Percentiles rank a stretch among this genome's conserved stretches.
Conservation (phyloP, 2,329 filamentous ascomycete species). For the Ascocoryne sarcoides region DNA sequence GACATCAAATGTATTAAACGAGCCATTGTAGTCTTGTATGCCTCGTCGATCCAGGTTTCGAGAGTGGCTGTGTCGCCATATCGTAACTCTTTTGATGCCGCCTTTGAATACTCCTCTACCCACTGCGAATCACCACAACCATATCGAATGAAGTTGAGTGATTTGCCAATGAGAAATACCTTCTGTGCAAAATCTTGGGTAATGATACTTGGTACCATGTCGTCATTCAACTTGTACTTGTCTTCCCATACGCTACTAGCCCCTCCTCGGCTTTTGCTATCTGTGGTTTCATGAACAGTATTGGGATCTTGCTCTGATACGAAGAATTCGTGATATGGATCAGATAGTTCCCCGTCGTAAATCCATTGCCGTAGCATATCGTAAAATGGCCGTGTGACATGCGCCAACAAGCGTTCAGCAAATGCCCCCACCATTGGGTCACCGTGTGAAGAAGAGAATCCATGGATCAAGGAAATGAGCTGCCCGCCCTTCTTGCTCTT, state of each 20-base stretch:
- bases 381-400: conserved; percentile 91
- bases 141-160: conserved; percentile 94
- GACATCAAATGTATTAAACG: conserved; percentile 89
- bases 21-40: conserved; percentile 97
- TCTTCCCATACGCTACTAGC: conserved; percentile 96
- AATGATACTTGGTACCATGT: conserved; percentile 89
- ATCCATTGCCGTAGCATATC: conserved; percentile 96
- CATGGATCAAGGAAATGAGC: conserved; percentile 86
- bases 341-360: conserved; percentile 95
- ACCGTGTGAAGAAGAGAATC: conserved; percentile 85
- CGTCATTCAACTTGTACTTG: conserved; percentile 79
- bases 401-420: conserved; percentile 76
- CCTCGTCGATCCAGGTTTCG: conserved; percentile 89
- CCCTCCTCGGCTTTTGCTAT: conserved; percentile 45
- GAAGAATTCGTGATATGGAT: conserved; percentile 93
- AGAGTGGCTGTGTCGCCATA: conserved; percentile 91
- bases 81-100: conserved; percentile 79
- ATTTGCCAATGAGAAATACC: conserved; percentile 95
- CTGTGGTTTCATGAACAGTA: conserved; percentile 34
- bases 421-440: conserved; percentile 92
- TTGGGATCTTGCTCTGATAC: conserved; percentile 69
- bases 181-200: conserved; percentile 91
- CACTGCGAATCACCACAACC: conserved; percentile 88
- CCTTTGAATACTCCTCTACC: conserved; percentile 93
- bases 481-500: conserved; percentile 79